Base-by-base conservation (phyloP, 164 flowering plant species). In the Saururus chinensis region DNA sequence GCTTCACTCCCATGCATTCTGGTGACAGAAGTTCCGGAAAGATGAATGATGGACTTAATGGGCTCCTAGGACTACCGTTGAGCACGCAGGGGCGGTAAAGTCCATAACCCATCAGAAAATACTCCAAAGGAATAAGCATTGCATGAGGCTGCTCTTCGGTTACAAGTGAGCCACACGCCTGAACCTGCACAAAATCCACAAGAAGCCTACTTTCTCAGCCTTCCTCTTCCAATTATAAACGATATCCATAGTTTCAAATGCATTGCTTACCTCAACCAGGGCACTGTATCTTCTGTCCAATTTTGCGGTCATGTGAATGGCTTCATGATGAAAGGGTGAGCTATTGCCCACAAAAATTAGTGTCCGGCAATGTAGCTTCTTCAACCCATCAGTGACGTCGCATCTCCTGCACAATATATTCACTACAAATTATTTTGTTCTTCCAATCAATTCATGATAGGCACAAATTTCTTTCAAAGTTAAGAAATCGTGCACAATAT, bases 141-240 rank as follows among this genome's bases (percentile, higher is more conserved):
- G 96, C 98, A 74, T 87, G 93, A 12, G 96, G 98, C 69, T 92
- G 96, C 75, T 92, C 98, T 54, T 92, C 96, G 22, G 98, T 92
- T 73, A 92, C 98, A 90, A 89, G 77, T 26, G 98, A 87, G 61
- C 98, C 98, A 67, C 98, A 92, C n/a, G 88, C 80, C 69, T 89
- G 96, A 48, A 92, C 98, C 98, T 92, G 79, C 63, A 51, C 52
- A 37, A 53, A 37, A 7, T 35, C 19, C 35, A 40, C 17, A 9
- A 45, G 7, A 12, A 12, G 17, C 14, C 49, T 45, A 45, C 37
- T 45, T 12, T 8, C 49, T 12, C 14, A 45, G 17, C 11, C 49
- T 12, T 45, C 14, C 14, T 45, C 11, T 4, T 7, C 4, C n/a
- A 57, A 42, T 22, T n/a, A 20, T 1, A 6, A n/a, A 26, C 1